Evolutionary conservation across 352 stramenopile species (phyloP).

Genomic region (Thalassiosira pacifica): DNA sequence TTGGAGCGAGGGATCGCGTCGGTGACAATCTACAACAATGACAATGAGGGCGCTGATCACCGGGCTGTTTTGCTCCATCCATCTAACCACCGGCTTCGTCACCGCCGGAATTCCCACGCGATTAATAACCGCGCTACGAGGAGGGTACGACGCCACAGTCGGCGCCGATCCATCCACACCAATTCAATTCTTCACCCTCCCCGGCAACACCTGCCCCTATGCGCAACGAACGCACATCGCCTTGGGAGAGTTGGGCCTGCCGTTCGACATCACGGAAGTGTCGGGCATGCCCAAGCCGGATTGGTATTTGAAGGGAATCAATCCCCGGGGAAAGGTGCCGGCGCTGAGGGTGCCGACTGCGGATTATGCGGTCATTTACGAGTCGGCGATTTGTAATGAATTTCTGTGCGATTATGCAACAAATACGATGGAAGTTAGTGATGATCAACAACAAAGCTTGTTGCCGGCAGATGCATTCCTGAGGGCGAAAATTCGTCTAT

Average conservation of each 20-base stretch:
- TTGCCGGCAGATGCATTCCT: conserved; percentile 46
- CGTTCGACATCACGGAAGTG: conserved; percentile 66
- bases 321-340: conserved; percentile 65
- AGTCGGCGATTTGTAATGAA: conserved; percentile 70
- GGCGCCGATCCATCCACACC: conserved; percentile 49
- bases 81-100: conserved; percentile 26
- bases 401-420: conserved; percentile 68
- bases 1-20: no score
- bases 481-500: conserved; percentile 61
- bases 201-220: conserved; percentile 65
- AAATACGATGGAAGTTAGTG: conserved; percentile 3
- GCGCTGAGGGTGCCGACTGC: conserved; percentile 51
- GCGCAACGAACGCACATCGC: conserved; percentile 64
- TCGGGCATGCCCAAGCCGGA: conserved; percentile 49
- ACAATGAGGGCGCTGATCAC: conserved; percentile 8
- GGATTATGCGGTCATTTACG: conserved; percentile 61
- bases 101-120: background rate
- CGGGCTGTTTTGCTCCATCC: conserved; percentile 4
- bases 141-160: conserved; percentile 59
- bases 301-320: conserved; percentile 73
- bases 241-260: conserved; percentile 59
- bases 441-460: conserved; percentile 35
- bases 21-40: no score
- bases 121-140: conserved; percentile 18
- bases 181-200: conserved; percentile 65